Evolutionary conservation across 108 stramenopile genomes (phyloP), one percentile per base, ranked within the genome.

Genomic region (Pseudonitzschia delicatissima): DNA sequence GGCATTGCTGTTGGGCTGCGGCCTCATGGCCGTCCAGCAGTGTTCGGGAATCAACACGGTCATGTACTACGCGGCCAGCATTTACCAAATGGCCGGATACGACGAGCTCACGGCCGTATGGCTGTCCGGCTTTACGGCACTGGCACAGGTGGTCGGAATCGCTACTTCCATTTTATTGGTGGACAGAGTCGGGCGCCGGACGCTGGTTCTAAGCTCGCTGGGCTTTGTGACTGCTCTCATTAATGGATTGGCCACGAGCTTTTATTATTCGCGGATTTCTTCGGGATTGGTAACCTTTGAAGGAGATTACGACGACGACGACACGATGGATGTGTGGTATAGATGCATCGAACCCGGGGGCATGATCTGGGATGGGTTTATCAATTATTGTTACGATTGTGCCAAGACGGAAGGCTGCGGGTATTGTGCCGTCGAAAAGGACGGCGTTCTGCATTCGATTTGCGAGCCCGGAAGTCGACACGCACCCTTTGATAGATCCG

Each of bases 41-140:
- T 74, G 87, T 35, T 69, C 79, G 23, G 96, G 96, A 9, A 94
- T 97, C 76, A 97, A 97, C 69, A 95, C 94, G 11, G 94, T 95
- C 65, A 94, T 95, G 87, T 91, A 91, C 64, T 96, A 93, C 74
- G 88, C 90, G 0, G 87, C 93, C 8, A 84, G 78, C 34, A 92
- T 94, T 26, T 92, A 93, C 50, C 70, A 84, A 69, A 91, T 95
- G 87, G 76, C 85, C 8, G 86, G 87, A 18, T 95, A 92, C 73
- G 80, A 85, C 23, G 84, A 86, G 34, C 53, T 64, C n/a, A 83
- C 82, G 13, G 55, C 80, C 3, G 79, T 88, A 25, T 88, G 87
- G 87, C 68, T 88, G 40, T 59, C 62, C 45, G 93, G 88, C 28
- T 88, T 90, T 35, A 91, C 93, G 20, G 88, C 90, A 17, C 65